Evolutionary conservation across 345 rosid genomes (phyloP).

Genomic region (Salix brachista): DNA sequence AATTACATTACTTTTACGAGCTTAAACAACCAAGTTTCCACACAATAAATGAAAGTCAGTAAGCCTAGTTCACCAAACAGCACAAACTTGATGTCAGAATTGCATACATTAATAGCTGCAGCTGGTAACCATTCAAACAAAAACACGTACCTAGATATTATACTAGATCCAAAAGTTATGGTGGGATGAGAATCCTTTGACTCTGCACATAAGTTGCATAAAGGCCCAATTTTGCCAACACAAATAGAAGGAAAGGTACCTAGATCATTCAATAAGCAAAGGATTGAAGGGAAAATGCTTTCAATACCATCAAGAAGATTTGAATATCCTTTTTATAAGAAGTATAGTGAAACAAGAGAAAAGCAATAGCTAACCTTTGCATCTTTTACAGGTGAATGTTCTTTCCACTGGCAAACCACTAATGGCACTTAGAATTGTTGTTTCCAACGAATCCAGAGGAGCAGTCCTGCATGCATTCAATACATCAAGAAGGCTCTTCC

Average conservation of each 20-base stretch:
- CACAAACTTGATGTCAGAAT: not conserved
- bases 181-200: conserved; percentile 39
- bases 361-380: conserved; percentile 53
- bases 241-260: conserved; percentile 55
- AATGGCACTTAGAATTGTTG: conserved; percentile 53
- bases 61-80: not conserved
- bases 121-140: not conserved
- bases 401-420: conserved; percentile 56
- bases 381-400: conserved; percentile 71
- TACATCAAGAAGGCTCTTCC: conserved; percentile 95
- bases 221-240: conserved; percentile 72
- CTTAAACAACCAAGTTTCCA: not conserved
- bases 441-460: conserved; percentile 71
- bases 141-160: conserved; percentile 39
- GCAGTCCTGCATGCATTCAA: conserved; percentile 71
- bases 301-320: conserved; percentile 4
- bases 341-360: not conserved
- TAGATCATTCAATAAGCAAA: conserved; percentile 26
- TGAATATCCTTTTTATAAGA: not conserved
- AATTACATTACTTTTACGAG: not conserved
- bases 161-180: conserved; percentile 27
- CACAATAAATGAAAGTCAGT: not conserved
- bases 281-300: conserved; percentile 5
- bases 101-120: conserved; percentile 11
- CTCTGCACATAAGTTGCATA: conserved; percentile 66